A percentile compares a stretch with the other conserved stretches of the same genome.
These are phyloP conservation scores for Vitellaria paradoxa DNA, from an alignment of 179 eudicot genomes.

Conservation along the genomic window DNA sequence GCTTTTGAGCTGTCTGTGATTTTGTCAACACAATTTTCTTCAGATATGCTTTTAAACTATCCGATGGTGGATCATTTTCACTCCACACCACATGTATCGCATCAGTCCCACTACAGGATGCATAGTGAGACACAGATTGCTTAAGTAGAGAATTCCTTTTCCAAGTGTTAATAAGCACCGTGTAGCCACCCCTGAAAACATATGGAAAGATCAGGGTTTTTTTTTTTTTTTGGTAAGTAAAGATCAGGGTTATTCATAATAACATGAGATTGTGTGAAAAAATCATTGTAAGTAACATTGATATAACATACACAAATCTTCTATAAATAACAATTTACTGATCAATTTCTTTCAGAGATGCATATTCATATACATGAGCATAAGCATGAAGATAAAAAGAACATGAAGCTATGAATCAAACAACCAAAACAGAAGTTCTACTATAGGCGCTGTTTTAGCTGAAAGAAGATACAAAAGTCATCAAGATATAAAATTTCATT, in stretches of 20 bases:
- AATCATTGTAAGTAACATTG: neutral
- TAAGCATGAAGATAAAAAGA: neutral
- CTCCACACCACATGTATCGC: slow-evolving; percentile 78
- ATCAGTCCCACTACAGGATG: slow-evolving; percentile 60
- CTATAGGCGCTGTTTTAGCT: neutral
- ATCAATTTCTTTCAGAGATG: neutral
- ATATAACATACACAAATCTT: neutral
- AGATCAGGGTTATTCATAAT: neutral
- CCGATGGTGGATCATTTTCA: slow-evolving; percentile 58
- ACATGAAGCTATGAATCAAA: neutral
- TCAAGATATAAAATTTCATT: neutral
- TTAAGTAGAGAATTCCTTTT: slow-evolving; percentile 60
- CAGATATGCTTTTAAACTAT: slow-evolving; percentile 38
- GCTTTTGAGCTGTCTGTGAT: slow-evolving; percentile 41
- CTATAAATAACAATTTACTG: neutral
- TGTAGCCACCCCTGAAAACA: slow-evolving; percentile 54
- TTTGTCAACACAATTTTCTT: slow-evolving; percentile 32
- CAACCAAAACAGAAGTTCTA: neutral
- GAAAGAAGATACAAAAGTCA: neutral
- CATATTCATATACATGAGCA: neutral
- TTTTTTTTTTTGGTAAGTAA: too few relatives aligned
- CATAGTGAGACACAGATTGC: slow-evolving; percentile 68
- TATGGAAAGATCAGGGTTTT: neutral
- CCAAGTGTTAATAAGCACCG: slow-evolving; percentile 75
- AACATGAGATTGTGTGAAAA: neutral